phyloP scores from a whole-genome alignment of 1,284 basidiomycete species.

The Agroathelia rolfsii region DNA sequence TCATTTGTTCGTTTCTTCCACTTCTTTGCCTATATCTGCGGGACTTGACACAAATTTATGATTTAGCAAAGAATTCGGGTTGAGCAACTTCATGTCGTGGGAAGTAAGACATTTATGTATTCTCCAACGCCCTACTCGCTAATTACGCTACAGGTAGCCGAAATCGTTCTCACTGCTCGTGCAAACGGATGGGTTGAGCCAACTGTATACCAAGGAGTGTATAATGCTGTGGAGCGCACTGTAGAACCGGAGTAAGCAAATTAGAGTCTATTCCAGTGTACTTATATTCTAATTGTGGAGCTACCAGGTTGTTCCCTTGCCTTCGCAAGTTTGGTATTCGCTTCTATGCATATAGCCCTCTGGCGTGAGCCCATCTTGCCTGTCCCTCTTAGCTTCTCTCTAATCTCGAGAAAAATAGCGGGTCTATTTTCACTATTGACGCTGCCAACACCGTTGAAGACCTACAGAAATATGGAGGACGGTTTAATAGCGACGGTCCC shows the following conservation, averaged over 20 bases:
- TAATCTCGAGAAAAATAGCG: too few species aligned
- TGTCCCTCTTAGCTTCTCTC: background rate
- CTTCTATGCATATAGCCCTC: conserved; percentile 5
- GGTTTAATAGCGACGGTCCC: too few species aligned
- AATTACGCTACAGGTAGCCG: conserved; percentile 20
- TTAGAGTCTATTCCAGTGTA: too few species aligned
- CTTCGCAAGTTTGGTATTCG: conserved; percentile 5
- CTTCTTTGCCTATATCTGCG: too few species aligned
- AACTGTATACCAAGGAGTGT: conserved; percentile 31
- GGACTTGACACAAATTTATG: conserved; percentile 26
- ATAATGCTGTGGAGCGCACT: conserved; percentile 13
- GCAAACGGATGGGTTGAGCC: conserved; percentile 26
- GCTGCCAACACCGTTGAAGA: too few species aligned
- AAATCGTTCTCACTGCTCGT: conserved; percentile 22
- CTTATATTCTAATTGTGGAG: background rate
- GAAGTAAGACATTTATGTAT: conserved; percentile 9
- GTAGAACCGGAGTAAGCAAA: conserved; percentile 24
- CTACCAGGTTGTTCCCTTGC: conserved; percentile 9
- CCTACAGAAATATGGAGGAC: too few species aligned
- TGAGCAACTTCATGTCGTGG: conserved; percentile 13
- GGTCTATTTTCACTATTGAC: too few species aligned
- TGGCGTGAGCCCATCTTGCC: conserved; percentile 3
- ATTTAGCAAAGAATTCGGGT: conserved; percentile 11
- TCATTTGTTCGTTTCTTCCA: conserved; percentile 20
- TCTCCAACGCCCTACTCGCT: background rate